A percentile compares a stretch with the other conserved stretches of the same genome.
Conservation (phyloP, 805 yeast species). For the Phaffomyces antillensis region DNA sequence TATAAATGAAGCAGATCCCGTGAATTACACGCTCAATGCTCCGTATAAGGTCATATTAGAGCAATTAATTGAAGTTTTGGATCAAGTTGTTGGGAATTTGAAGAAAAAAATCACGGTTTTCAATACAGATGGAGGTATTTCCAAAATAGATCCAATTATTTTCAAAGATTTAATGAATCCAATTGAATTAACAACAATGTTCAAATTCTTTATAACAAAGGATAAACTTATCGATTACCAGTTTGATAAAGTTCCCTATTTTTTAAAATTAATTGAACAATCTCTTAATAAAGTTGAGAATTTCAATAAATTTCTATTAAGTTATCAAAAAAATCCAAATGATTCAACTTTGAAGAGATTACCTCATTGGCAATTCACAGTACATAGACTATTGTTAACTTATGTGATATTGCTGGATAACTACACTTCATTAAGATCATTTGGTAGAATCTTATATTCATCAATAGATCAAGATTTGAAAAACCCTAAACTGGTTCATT, state of each 20-base stretch:
- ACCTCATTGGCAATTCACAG: slow-evolving; percentile 31
- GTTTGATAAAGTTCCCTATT: slow-evolving; percentile 23
- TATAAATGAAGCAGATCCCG: slow-evolving; percentile 9
- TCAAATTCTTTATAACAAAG: slow-evolving; percentile 23
- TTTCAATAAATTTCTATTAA: slow-evolving; percentile 22
- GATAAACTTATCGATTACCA: slow-evolving; percentile 22
- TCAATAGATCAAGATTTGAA: slow-evolving; percentile 32
- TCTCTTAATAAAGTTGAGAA: slow-evolving; percentile 13
- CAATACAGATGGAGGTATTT: slow-evolving; percentile 25
- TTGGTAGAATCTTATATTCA: slow-evolving; percentile 35
- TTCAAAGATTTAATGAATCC: slow-evolving; percentile 29
- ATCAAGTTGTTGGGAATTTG: slow-evolving; percentile 21
- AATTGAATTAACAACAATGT: slow-evolving; percentile 28
- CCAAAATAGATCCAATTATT: slow-evolving; percentile 23
- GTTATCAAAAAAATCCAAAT: slow-evolving; percentile 17
- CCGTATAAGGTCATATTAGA: slow-evolving; percentile 1
- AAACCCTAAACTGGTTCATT: slow-evolving; percentile 30
- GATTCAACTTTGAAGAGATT: slow-evolving; percentile 23
- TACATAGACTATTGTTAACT: slow-evolving; percentile 40
- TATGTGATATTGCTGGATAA: slow-evolving; percentile 34
- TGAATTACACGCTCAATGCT: background rate
- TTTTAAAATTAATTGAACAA: slow-evolving; percentile 20
- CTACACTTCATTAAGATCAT: slow-evolving; percentile 32
- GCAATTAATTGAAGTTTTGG: slow-evolving; percentile 13
- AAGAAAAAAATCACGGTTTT: slow-evolving; percentile 23